Evolutionary conservation across 805 yeast genomes (phyloP), one percentile per base, ranked within the genome.

Genomic region (Komagataella pseudopastoris): DNA sequence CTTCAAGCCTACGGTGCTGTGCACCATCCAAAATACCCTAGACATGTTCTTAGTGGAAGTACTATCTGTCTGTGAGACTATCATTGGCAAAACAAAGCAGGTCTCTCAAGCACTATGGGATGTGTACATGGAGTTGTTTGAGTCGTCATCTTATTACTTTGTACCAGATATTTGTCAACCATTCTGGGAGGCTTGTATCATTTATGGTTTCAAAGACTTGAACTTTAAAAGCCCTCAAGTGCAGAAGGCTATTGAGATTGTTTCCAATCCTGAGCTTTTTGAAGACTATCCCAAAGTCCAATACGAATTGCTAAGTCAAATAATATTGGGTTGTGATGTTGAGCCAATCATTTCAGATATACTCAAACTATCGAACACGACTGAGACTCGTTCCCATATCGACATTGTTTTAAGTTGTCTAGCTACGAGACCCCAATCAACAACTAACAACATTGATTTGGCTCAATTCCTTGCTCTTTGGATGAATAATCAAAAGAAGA

Each of bases 31-130:
- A 43, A 76, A 85, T 60, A 78, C 78, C 45, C 64, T 87, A 58
- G 81, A 80, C 50, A 91, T 87, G 59, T 87, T 86, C 60, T 76
- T 83, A 57, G 76, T 85, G 45, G 96, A 88, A 62, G 72, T 80
- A 46, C 78, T 88, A 62, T 95, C 87, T 54, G 71, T 93, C 47
- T 64, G 75, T 49, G 83, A 78, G 60, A 79, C 87, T 49, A 83
- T 82, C 51, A 81, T 80, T 57, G 78, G 81, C 55, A 78, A 87
- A 18, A 78, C 83, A 16, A 68, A 71, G 53, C 53, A 56, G 17
- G 58, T 66, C 45, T 69, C 73, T 47, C 75, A 78, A 6, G 65
- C 65, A 45, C 63, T 74, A 58, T 76, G 81, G 81, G 63, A 59
- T 10, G 58, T 76, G 16, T 76, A 66, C 57, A 30, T 30, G 39